Conservation (phyloP, 192 early-diverging fungal genomes). For the Dissophora ornata region DNA sequence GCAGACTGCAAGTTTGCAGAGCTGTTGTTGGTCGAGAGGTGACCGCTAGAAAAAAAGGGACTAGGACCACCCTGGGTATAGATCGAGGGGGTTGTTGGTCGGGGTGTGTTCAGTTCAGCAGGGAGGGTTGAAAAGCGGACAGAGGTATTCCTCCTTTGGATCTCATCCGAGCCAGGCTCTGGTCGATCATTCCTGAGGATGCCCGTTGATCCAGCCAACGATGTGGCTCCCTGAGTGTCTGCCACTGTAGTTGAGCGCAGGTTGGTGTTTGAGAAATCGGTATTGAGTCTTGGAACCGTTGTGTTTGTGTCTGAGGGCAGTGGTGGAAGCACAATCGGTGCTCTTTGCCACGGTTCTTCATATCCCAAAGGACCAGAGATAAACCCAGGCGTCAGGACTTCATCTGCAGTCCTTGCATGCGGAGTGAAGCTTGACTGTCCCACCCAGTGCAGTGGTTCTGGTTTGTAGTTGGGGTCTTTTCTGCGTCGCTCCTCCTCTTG, state of each 20-base stretch:
- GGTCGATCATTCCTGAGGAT: conserved; percentile 15
- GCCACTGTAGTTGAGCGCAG: neutral
- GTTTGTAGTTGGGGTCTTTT: neutral
- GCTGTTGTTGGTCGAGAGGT: conserved; percentile 7
- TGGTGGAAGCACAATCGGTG: too few species aligned
- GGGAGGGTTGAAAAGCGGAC: conserved; percentile 28
- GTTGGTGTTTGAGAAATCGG: too few species aligned
- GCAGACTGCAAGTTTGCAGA: conserved; percentile 18
- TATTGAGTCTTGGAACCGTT: too few species aligned
- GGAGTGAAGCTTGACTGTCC: neutral
- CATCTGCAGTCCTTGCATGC: conserved; percentile 16
- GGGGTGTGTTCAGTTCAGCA: conserved; percentile 9
- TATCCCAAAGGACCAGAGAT: conserved; percentile 41
- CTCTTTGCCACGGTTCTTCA: neutral
- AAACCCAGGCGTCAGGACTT: conserved; percentile 35
- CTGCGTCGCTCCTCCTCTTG: conserved; percentile 29
- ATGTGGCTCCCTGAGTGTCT: neutral
- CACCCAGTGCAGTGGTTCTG: neutral
- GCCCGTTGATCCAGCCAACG: neutral
- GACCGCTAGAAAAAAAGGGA: conserved; percentile 24
- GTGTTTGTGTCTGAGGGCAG: too few species aligned
- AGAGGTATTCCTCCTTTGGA: conserved; percentile 13
- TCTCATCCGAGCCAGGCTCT: conserved; percentile 16
- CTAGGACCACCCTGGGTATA: conserved; percentile 18
- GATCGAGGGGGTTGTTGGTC: conserved; percentile 22